phyloP scores from a whole-genome alignment of 306 rosid genomes.

The Vigna mungo region DNA sequence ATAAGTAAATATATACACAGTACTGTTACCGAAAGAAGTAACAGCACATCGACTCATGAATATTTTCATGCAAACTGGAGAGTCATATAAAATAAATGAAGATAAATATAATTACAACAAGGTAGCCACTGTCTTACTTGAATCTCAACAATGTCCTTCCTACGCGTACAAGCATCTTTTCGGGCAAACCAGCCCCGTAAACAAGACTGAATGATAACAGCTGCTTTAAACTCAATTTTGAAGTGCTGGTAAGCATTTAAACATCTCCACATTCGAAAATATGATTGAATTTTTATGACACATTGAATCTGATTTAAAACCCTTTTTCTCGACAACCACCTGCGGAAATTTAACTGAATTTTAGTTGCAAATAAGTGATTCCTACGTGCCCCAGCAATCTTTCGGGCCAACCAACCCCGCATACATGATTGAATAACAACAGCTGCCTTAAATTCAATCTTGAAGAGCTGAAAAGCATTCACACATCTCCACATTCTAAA shows the following conservation, averaged over 20 bases:
- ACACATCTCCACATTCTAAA: slow-evolving; percentile 73
- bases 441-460: slow-evolving; percentile 56
- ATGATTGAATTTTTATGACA: slow-evolving; percentile 63
- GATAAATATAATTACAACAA: slow-evolving; percentile 17
- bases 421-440: slow-evolving; percentile 69
- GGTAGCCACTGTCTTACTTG: slow-evolving; percentile 64
- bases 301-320: slow-evolving; percentile 63
- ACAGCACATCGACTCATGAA: slow-evolving; percentile 1
- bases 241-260: slow-evolving; percentile 56
- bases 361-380: slow-evolving; percentile 62
- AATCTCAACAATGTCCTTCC: slow-evolving; percentile 62
- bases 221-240: slow-evolving; percentile 57
- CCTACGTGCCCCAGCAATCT: slow-evolving; percentile 53
- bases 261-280: slow-evolving; percentile 73
- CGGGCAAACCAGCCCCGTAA: slow-evolving; percentile 71
- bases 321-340: slow-evolving; percentile 67
- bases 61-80: background rate
- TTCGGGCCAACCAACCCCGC: slow-evolving; percentile 73
- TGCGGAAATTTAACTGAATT: slow-evolving; percentile 68
- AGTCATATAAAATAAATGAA: slow-evolving; percentile 25
- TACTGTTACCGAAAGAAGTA: background rate
- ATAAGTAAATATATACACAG: background rate
- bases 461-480: slow-evolving; percentile 58
- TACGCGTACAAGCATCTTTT: slow-evolving; percentile 55
- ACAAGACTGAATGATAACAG: slow-evolving; percentile 71